A percentile compares a stretch with the other conserved stretches of the same genome.
Evolutionary conservation across 257 asterid genomes (phyloP).

Genomic region (Nicotiana otophora): DNA sequence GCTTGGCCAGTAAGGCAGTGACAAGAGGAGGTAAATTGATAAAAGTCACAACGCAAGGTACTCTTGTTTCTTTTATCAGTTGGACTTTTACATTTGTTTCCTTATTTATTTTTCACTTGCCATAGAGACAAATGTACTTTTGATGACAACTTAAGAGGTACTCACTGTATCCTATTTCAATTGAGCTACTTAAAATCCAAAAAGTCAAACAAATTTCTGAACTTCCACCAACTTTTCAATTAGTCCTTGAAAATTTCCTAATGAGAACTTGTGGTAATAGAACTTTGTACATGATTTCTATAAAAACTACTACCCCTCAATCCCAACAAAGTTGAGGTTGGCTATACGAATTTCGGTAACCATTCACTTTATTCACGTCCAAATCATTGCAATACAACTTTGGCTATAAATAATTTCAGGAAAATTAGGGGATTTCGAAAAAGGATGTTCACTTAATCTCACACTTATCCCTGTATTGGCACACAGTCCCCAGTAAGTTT

Average conservation of each 20-base stretch:
- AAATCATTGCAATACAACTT: neutral
- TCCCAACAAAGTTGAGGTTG: neutral
- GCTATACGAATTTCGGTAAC: neutral
- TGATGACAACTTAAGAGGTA: neutral
- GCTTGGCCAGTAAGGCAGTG: neutral
- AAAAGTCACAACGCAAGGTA: neutral
- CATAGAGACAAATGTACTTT: neutral
- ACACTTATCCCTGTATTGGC: neutral
- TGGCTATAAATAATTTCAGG: neutral
- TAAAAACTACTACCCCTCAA: neutral
- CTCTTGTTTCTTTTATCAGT: neutral
- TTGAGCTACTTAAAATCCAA: neutral
- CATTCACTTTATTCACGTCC: neutral
- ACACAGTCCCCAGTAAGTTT: neutral
- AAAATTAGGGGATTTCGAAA: neutral
- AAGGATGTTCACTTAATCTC: neutral
- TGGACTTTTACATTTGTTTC: neutral
- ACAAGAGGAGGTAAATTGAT: neutral
- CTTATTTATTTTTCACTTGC: neutral
- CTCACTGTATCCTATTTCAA: neutral
- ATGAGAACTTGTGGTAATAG: neutral
- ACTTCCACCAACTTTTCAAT: neutral
- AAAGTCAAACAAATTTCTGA: neutral
- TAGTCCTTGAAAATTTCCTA: neutral
- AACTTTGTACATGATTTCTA: neutral